phyloP scores from a whole-genome alignment of 768 basidiomycete genomes.

The Leccinum arenicola region DNA sequence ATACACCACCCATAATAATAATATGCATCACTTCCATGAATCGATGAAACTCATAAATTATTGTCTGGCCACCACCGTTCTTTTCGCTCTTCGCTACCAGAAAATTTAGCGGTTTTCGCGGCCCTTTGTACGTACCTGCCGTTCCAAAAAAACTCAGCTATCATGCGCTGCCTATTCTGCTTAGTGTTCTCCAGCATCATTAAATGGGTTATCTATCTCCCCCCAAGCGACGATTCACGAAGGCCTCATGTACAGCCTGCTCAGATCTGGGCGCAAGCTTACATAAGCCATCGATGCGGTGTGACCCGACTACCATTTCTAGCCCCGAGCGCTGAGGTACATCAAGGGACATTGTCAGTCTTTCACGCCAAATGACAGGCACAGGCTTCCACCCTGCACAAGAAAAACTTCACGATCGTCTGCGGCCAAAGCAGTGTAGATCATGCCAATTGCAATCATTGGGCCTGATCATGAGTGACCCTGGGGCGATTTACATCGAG shows the following conservation, averaged over 20 bases:
- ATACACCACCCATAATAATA: no score
- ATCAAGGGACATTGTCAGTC: neutral
- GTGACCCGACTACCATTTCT: neutral
- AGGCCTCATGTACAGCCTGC: neutral
- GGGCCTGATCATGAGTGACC: neutral
- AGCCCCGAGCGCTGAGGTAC: neutral
- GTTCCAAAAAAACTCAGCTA: neutral
- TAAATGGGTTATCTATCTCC: neutral
- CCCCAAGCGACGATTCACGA: neutral
- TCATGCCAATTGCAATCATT: neutral
- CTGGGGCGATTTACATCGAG: neutral
- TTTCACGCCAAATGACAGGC: neutral
- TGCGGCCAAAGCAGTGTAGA: neutral
- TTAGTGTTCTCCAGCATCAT: neutral
- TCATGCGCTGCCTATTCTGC: neutral
- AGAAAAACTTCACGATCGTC: neutral
- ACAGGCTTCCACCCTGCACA: neutral
- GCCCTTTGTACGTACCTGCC: neutral
- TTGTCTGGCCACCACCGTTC: neutral
- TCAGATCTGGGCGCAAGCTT: neutral
- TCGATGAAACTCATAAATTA: neutral
- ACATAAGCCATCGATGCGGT: neutral
- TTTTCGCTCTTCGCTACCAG: neutral
- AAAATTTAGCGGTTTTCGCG: neutral
- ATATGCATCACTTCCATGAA: no score